These are phyloP conservation scores for Arxiozyma slooffiae DNA, from an alignment of 1,139 yeast genomes.

Conservation along the genomic window DNA sequence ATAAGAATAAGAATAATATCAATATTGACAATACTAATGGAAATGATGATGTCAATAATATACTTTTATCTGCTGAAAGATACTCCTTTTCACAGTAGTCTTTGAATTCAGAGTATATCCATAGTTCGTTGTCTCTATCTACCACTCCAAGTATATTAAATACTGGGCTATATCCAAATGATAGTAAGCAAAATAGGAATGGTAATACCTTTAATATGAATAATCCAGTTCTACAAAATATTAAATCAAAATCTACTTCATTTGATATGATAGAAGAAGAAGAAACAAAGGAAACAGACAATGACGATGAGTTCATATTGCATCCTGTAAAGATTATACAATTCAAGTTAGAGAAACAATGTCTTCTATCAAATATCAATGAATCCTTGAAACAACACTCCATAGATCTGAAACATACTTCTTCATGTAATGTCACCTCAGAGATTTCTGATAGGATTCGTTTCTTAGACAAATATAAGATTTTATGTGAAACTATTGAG, in stretches of 20 bases:
- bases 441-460: background rate
- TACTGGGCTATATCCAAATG: background rate
- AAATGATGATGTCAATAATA: background rate
- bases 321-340: conserved; percentile 20
- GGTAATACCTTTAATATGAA: no score
- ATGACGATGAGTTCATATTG: background rate
- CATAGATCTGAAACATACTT: background rate
- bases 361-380: background rate
- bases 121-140: background rate
- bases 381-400: background rate
- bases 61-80: background rate
- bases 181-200: no score
- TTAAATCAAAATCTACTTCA: background rate
- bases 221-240: background rate
- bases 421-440: background rate
- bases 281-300: background rate
- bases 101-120: background rate
- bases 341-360: background rate
- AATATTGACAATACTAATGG: background rate
- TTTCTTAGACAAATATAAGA: conserved; percentile 46
- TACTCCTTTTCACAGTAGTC: conserved; percentile 1
- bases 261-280: background rate
- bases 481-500: conserved; percentile 51
- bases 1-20: no score
- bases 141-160: background rate